Percentiles rank a stretch among this genome's conserved stretches.
These are phyloP conservation scores for Apiospora arundinis DNA, from an alignment of 2,329 filamentous ascomycete species.

Conservation along the genomic window DNA sequence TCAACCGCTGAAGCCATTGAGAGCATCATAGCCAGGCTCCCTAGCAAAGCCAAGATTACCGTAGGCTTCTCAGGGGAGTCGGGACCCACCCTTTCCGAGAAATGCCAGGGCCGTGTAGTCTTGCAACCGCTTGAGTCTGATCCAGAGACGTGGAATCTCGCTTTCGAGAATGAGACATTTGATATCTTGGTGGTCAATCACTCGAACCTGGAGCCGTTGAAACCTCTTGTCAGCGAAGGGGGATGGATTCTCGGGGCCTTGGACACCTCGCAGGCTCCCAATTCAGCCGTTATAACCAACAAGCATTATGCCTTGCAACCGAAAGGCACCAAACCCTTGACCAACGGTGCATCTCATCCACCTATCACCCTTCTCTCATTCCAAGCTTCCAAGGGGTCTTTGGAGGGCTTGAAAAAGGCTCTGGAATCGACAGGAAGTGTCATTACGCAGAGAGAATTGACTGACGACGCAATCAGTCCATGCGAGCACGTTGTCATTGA, in stretches of 20 bases:
- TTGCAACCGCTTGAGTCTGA: too few species aligned
- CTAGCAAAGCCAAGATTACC: not conserved
- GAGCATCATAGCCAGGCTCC: not conserved
- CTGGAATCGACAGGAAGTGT: not conserved
- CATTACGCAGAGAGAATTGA: not conserved
- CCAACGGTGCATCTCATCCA: not conserved
- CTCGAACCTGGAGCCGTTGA: not conserved
- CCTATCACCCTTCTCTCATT: not conserved
- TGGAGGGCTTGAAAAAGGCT: constrained; percentile 1
- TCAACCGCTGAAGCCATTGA: not conserved
- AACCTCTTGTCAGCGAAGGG: constrained; percentile 13
- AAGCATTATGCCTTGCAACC: not conserved
- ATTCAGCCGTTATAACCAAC: not conserved
- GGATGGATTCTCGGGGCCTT: constrained; percentile 13
- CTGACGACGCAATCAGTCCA: not conserved
- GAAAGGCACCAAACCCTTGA: not conserved
- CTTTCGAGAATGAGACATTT: not conserved
- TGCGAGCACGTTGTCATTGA: constrained; percentile 28
- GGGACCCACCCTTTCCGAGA: not conserved
- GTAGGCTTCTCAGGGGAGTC: not conserved
- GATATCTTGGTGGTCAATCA: not conserved
- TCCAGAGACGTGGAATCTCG: not conserved
- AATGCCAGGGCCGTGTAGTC: too few species aligned
- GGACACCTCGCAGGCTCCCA: not conserved
- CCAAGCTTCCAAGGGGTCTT: not conserved